Evolutionary conservation across 139 green algal species (phyloP), one percentile per base, ranked within the genome.

Genomic region (Chlamydomonas urium): DNA sequence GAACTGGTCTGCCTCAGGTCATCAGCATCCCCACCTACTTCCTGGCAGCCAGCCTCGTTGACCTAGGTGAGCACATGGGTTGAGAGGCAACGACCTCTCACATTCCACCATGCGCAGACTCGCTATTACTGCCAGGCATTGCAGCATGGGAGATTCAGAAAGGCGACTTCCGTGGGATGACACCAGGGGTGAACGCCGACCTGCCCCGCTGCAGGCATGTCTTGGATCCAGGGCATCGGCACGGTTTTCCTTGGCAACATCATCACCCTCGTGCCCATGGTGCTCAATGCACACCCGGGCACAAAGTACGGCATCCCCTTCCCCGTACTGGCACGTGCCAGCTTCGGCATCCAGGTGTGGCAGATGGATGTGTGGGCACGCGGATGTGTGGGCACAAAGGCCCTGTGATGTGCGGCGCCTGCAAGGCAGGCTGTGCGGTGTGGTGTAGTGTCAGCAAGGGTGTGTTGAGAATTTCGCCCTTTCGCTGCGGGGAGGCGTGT

Each of bases 251-350:
- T 74, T 2, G 75, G 66, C 65, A 95, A 95, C 77, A 17, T 86
- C 17, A 78, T 95, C 58, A 88, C 87, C 21, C 81, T 95, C 2
- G n/a, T 88, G 23, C 89, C 89, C 23, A 89, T 95, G 83, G 76
- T 90, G 24, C 77, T 93, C 29, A 89, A 89, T 57, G 86, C 75
- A 8, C 84, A 90, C 67, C 73, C 85, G 2, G 87, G 88, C 6
- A 89, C 79, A 33, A 93, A 92, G 80, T 93, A 67, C 58, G 72
- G 75, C 29, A 71, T 91, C 4, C 84, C 85, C 28, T 94, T 94
- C 71, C 87, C 87, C 2, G 89, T 94, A 24, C 77, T 91, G 19
- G 75, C 82, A 3, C 78, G 89, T 8, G 83, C 89, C 28, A 81
- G 72, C 37, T 94, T 91, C 75, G 89, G 89, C 23, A 85, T 93